These are phyloP conservation scores for Suillus tomentosus DNA, from an alignment of 768 basidiomycete genomes.

Conservation along the genomic window DNA sequence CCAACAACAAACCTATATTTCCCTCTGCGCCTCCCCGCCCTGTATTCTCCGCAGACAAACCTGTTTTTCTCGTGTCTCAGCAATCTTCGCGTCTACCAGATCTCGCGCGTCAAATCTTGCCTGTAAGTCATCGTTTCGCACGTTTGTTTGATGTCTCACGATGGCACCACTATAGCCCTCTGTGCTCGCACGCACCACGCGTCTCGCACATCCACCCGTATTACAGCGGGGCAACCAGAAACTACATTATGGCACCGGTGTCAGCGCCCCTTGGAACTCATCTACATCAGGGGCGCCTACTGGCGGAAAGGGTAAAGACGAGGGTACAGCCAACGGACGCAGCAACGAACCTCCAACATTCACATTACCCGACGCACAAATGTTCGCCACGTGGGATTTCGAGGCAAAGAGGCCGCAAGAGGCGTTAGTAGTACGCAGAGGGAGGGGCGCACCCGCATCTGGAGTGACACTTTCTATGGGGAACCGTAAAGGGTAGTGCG, in stretches of 20 bases:
- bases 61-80: conserved; percentile 65
- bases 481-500: not conserved
- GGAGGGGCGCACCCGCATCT: conserved; percentile 23
- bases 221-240: conserved; percentile 50
- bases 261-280: conserved; percentile 49
- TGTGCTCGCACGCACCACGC: conserved; percentile 59
- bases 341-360: conserved; percentile 31
- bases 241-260: conserved; percentile 42
- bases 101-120: conserved; percentile 64
- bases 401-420: conserved; percentile 46
- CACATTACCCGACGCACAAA: conserved; percentile 47
- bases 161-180: conserved; percentile 41
- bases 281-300: conserved; percentile 22
- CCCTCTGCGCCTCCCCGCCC: conserved; percentile 41
- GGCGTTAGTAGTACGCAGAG: conserved; percentile 33
- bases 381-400: conserved; percentile 54
- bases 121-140: conserved; percentile 46
- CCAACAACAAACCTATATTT: conserved; percentile 41
- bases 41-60: conserved; percentile 47
- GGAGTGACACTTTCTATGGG: conserved; percentile 21
- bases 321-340: conserved; percentile 22
- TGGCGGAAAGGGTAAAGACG: conserved; percentile 29
- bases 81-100: conserved; percentile 68
- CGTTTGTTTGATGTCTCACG: not conserved
- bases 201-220: conserved; percentile 65